These are phyloP conservation scores for Saprolegnia diclina DNA, from an alignment of 352 stramenopile species.

Conservation along the genomic window DNA sequence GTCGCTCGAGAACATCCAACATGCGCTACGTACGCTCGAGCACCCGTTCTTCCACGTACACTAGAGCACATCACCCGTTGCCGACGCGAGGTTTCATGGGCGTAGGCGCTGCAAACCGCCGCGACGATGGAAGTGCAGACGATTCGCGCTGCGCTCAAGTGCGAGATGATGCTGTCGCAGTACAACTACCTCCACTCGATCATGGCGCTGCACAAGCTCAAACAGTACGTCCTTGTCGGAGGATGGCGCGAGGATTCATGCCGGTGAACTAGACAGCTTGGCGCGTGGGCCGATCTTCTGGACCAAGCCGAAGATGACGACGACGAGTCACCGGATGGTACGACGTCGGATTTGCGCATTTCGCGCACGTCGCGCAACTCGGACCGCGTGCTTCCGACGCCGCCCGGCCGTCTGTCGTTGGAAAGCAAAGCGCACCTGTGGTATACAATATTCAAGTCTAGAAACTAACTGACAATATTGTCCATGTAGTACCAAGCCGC, in stretches of 20 bases:
- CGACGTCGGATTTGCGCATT: not conserved
- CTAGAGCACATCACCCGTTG: not conserved
- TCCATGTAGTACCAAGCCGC: not conserved
- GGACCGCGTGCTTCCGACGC: not conserved
- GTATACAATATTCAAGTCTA: not conserved
- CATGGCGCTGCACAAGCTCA: conserved; percentile 12
- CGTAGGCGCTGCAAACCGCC: not conserved
- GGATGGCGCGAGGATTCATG: not conserved
- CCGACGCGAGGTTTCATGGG: not conserved
- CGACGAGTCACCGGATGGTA: not conserved
- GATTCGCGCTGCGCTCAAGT: not conserved
- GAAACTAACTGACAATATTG: not conserved
- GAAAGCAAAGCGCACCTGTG: not conserved
- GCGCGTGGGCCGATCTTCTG: conserved; percentile 1
- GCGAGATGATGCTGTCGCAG: conserved; percentile 4
- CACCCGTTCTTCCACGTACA: conserved; percentile 9
- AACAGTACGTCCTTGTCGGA: not conserved
- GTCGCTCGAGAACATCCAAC: not conserved
- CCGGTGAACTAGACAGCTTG: conserved; percentile 1
- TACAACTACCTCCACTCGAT: conserved; percentile 20
- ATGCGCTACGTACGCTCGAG: not conserved
- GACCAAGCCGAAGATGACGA: conserved; percentile 4
- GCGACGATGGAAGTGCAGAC: conserved; percentile 2
- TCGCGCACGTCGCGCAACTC: conserved; percentile 7
- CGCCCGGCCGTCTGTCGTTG: not conserved